A percentile compares a stretch with the other conserved stretches of the same genome.
Conservation (phyloP, 2,329 filamentous ascomycete genomes). For the Tolypocladium ophioglossoides region DNA sequence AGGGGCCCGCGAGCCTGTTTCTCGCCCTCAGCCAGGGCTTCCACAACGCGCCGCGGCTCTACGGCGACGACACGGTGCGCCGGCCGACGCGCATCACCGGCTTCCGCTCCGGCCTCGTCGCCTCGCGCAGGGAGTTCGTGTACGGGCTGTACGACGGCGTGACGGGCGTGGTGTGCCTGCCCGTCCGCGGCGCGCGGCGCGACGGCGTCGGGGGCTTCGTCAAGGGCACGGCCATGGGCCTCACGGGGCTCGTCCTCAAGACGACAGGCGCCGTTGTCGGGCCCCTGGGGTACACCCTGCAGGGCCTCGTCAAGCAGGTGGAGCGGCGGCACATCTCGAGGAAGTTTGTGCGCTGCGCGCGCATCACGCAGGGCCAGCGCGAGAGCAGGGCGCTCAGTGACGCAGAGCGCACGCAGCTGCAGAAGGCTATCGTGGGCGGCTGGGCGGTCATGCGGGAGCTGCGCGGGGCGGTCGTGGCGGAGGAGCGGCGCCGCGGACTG, state of each 20-base stretch:
- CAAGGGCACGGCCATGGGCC: constrained; percentile 50
- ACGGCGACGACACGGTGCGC: constrained; percentile 60
- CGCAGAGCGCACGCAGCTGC: constrained; percentile 15
- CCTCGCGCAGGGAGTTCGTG: constrained; percentile 49
- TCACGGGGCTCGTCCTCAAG: constrained; percentile 55
- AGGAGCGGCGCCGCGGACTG: constrained; percentile 25
- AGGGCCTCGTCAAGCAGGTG: constrained; percentile 52
- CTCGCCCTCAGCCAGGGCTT: constrained; percentile 57
- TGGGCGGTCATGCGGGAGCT: constrained; percentile 23
- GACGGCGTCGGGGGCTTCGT: constrained; percentile 35
- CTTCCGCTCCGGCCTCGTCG: constrained; percentile 50
- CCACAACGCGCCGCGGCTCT: constrained; percentile 59
- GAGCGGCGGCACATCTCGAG: constrained; percentile 42
- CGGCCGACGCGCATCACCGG: constrained; percentile 53
- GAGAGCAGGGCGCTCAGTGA: constrained; percentile 27
- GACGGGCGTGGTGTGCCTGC: constrained; percentile 51
- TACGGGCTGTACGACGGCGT: constrained; percentile 57
- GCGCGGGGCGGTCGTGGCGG: constrained; percentile 10
- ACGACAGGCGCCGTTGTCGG: constrained; percentile 51
- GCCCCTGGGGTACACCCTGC: constrained; percentile 50
- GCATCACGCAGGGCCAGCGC: constrained; percentile 47
- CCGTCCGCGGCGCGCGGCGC: constrained; percentile 45
- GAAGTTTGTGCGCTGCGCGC: constrained; percentile 42
- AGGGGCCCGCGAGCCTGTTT: constrained; percentile 49
- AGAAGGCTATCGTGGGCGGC: constrained; percentile 17